Base-by-base conservation (phyloP, 805 yeast species). In the Lipomyces sp. region DNA sequence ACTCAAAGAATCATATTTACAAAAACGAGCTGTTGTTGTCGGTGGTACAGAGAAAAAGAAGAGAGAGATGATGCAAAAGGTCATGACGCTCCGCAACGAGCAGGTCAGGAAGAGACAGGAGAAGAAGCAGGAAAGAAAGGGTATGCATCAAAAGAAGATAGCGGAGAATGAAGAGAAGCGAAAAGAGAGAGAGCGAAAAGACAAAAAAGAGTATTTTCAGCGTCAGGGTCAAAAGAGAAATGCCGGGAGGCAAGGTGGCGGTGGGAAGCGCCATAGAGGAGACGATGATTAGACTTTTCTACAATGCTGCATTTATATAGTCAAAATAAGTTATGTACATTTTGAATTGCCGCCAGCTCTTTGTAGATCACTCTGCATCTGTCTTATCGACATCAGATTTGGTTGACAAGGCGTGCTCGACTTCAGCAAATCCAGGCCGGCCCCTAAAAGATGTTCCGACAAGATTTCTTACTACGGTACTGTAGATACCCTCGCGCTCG, bases 21-120 rank as follows among this genome's bases (percentile, higher is more conserved):
- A 83, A 64, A 95, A 92, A 82, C 87, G 99, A 75, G 99, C 99
- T 0, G 98, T 95, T 62, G 95, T 95, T 5, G 80, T 93, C 51
- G 90, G 88, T 53, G 97, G 96, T 15, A 68, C 65, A 24, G 73
- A 67, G 34, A 92, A 91, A 88, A 90, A 91, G 80, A 93, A 96
- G 39, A 85, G 98, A 73, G 88, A 92, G 45, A 84, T 94, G 79
- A 86, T 95, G 83, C 94, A 89, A 78, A 90, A 90, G 79, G 87
- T 95, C 64, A 85, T 89, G 73, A 92, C 98, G 0, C 81, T 95
- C 62, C 86, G 91, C 74, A 90, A 87, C 74, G 95, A 89, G 66
- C 94, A 94, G 81, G 97, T 90, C 35, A 85, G 85, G 62, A 90
- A 89, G 85, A 86, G 88, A 71, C 83, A 80, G 74, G 82, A 84